Percentiles rank a stretch among this genome's conserved stretches.
These are phyloP conservation scores for Calocybe cyanea DNA, from an alignment of 768 basidiomycete species.

Conservation along the genomic window DNA sequence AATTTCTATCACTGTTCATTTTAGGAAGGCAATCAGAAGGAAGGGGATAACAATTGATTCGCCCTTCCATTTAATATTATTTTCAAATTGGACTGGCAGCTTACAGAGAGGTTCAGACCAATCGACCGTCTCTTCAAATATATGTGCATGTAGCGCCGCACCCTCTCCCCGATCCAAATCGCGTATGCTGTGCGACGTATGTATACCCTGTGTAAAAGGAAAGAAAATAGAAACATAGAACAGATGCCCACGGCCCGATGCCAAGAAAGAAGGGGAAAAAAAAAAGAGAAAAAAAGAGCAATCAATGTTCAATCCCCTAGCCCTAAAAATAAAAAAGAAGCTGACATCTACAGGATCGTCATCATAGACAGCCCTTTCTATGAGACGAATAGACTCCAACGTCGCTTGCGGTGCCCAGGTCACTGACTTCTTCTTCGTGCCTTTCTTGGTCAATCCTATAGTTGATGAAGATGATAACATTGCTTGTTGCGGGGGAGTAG, in stretches of 20 bases:
- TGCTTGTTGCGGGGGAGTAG: conserved; percentile 24
- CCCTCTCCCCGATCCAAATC: conserved; percentile 88
- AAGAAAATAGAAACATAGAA: conserved; percentile 26
- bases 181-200: conserved; percentile 67
- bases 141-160: conserved; percentile 74
- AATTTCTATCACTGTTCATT: conserved; percentile 54
- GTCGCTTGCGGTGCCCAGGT: conserved; percentile 73
- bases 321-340: conserved; percentile 38
- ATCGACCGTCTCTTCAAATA: conserved; percentile 85
- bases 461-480: conserved; percentile 14
- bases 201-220: conserved; percentile 60
- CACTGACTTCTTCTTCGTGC: conserved; percentile 74
- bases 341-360: conserved; percentile 87
- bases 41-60: conserved; percentile 15
- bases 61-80: conserved; percentile 15
- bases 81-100: conserved; percentile 26
- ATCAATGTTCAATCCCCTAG: conserved; percentile 52
- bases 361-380: conserved; percentile 85
- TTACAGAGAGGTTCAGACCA: conserved; percentile 82
- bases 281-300: conserved; percentile 27
- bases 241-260: conserved; percentile 8
- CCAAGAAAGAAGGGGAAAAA: conserved; percentile 13
- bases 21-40: conserved; percentile 12
- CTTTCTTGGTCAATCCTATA: conserved; percentile 30
- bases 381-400: conserved; percentile 72